Evolutionary conservation across 2,329 filamentous ascomycete species (phyloP), one percentile per base, ranked within the genome.

Genomic region (Sphaerulina vaccinii): DNA sequence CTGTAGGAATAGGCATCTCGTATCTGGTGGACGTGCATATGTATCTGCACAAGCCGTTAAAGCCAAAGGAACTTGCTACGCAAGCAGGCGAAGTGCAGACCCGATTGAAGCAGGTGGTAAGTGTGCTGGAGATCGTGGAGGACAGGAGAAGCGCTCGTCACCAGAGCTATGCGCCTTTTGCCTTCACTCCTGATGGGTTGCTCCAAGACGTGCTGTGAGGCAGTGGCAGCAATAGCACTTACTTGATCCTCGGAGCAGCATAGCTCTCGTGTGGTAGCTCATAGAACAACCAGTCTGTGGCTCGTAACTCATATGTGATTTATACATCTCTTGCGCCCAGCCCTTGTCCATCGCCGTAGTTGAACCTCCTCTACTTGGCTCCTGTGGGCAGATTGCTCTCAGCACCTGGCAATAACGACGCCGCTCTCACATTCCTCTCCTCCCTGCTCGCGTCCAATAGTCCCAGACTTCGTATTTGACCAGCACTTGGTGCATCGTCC

Each of bases 381-480:
- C 54, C 50, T 23, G 50, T 51, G 7, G 58, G 57, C 51, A 53
- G 40, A 51, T 67, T 68, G 44, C 54, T 58, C 47, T 52, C 55
- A 48, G 58, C 59, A 40, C 52, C 59, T 10, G 74, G 74, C 55
- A 77, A 65, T 61, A 73, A 66, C 52, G 69, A 70, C 59, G 67
- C 71, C 38, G 69, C 60, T 63, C 74, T 76, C 27, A 78, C 62
- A 55, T 76, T 70, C 70, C 76, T 76, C 69, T 93, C 88, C 63
- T 95, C 88, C 62, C 93, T 86, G 71, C 90, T 90, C 67, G 68
- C 71, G 41, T 86, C 85, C 64, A 97, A 68, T 60, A 96, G 73
- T 38, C 92, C 92, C 57, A 97, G 72, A 70, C 87, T 90, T 71
- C 90, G 81, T 79, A 97, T 95, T 77, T 93, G 84, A 54, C 88